A percentile compares a stretch with the other conserved stretches of the same genome.
These are phyloP conservation scores for Dothiorella sarmentorum DNA, from an alignment of 2,329 filamentous ascomycete species.

Conservation along the genomic window DNA sequence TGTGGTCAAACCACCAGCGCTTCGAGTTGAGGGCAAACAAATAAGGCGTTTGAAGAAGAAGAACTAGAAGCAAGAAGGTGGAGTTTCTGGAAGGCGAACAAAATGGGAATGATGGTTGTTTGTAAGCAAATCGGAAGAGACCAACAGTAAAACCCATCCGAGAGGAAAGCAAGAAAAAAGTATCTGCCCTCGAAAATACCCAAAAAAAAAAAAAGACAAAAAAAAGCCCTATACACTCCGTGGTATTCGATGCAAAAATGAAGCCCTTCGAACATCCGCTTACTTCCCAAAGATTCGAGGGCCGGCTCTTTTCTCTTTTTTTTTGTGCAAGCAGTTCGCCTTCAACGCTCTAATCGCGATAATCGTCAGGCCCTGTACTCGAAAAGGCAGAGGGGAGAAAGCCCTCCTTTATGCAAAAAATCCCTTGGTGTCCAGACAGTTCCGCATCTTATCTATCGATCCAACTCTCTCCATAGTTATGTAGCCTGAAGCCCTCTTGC, in stretches of 20 bases:
- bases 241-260: slow-evolving; percentile 17
- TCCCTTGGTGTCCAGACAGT: too few species aligned
- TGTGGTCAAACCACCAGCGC: neutral
- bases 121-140: neutral
- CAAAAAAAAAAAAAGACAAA: slow-evolving; percentile 12
- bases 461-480: too few species aligned
- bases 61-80: too few species aligned
- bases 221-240: neutral
- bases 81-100: too few species aligned
- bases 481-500: too few species aligned
- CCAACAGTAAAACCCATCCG: neutral
- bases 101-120: neutral
- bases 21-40: neutral
- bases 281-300: neutral
- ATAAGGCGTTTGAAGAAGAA: neutral
- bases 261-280: neutral
- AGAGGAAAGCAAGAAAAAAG: neutral
- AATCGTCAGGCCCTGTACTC: too few species aligned
- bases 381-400: too few species aligned
- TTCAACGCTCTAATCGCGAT: neutral
- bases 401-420: too few species aligned
- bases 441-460: too few species aligned
- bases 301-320: neutral
- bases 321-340: neutral
- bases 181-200: neutral